Evolutionary conservation across 306 rosid species (phyloP).

Genomic region (Cucumis hystrix): DNA sequence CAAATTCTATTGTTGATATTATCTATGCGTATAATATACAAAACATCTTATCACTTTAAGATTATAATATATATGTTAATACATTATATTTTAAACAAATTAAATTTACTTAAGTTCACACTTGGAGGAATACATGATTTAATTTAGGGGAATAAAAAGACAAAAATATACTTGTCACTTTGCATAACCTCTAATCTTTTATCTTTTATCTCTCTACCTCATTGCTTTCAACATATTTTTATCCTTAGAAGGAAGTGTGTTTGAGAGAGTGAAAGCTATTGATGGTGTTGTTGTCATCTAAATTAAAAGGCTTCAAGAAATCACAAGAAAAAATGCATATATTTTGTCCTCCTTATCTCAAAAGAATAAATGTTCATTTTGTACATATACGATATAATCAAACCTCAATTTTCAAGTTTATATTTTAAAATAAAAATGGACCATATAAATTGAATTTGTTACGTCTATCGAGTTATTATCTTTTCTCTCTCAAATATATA

Average conservation of each 20-base stretch:
- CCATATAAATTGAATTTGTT: not conserved
- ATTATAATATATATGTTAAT: not conserved
- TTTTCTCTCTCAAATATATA: not conserved
- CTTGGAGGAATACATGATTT: not conserved
- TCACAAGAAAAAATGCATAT: not conserved
- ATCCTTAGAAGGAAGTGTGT: not conserved
- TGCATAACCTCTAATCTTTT: not conserved
- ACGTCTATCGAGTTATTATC: not conserved
- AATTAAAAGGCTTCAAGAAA: not conserved
- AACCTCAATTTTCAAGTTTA: too few species aligned
- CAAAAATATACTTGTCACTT: not conserved
- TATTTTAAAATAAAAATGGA: too few species aligned
- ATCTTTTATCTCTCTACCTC: not conserved
- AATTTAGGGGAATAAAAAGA: not conserved
- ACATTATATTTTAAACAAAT: not conserved
- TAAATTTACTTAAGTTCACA: not conserved
- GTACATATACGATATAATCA: too few species aligned
- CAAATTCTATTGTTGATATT: too few species aligned
- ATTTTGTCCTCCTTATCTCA: too few species aligned
- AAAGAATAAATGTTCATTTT: too few species aligned
- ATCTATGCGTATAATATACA: too few species aligned
- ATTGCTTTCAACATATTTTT: not conserved
- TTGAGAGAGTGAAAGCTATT: not conserved
- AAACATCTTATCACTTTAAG: not conserved
- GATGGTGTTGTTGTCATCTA: not conserved